Evolutionary conservation across 139 green algal species (phyloP), one percentile per base, ranked within the genome.

Genomic region (Astrephomene gubernaculifera): DNA sequence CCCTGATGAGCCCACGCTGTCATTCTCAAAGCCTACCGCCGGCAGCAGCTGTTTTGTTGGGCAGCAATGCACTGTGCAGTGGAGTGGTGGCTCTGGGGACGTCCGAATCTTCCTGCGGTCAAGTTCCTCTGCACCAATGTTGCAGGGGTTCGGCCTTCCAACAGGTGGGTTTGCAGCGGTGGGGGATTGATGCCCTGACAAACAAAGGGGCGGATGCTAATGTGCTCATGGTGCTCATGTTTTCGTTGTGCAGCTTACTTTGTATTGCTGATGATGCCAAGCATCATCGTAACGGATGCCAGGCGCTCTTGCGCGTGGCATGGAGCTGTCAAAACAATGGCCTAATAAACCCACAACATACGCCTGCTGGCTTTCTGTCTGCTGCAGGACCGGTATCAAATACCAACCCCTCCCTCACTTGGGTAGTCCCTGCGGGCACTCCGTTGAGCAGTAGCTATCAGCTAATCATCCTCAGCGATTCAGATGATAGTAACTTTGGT

Each of bases 331-430:
- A 12, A 12, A 57, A 12, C 49, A 12, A 17, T 57, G 49, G 17
- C 12, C 49, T 12, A 22, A 9, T 65, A 9, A 6, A 29, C 57
- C 19, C 22, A 29, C 57, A 6, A 14, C 57, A n/a, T n/a, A n/a
- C 57, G 57, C 57, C 57, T n/a, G 6, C 29, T 41, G 6, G n/a
- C 63, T 31, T 70, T 22, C 49, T 57, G 49, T 25, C 49, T 57
- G 2, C n/a, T 27, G 29, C 74, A 82, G 74, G 61, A 17, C 27
- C 74, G 4, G 29, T 82, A 2, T 27, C 54, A 53, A 82, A 82
- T 21, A 39, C 54, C 4, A 54, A 54, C 74, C n/a, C n/a, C n/a
- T 9, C 27, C 36, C 27, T 54, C 74, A 29, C 25, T 21, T 82
- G 74, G 74, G 31, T 6, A 27, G 1, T 82, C 1, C 53, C 53